These are phyloP conservation scores for Eucalyptus victrix DNA, from an alignment of 345 rosid genomes.

Conservation along the genomic window DNA sequence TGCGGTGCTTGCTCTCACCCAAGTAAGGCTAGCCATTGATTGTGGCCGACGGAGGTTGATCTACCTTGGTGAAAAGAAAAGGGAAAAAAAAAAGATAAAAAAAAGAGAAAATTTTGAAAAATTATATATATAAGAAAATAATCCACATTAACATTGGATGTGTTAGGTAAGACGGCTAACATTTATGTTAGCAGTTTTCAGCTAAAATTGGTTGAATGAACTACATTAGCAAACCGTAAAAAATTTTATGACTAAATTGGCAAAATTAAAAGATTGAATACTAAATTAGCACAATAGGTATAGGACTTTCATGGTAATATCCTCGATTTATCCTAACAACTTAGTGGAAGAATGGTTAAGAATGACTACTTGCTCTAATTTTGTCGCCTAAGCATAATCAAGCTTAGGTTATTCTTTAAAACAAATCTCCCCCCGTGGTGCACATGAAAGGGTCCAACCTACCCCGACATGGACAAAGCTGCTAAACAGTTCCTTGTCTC, in stretches of 20 bases:
- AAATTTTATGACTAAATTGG: not conserved
- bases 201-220: too few species aligned
- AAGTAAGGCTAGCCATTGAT: not conserved
- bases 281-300: not conserved
- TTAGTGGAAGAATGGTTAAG: not conserved
- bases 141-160: not conserved
- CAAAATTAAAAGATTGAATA: not conserved
- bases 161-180: not conserved
- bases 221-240: not conserved
- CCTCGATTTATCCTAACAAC: not conserved
- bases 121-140: not conserved
- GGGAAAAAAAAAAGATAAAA: not conserved
- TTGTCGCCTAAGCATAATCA: not conserved
- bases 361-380: not conserved
- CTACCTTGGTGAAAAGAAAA: not conserved
- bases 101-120: not conserved
- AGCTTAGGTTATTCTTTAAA: not conserved
- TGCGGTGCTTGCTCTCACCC: not conserved
- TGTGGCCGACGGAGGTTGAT: fast-evolving
- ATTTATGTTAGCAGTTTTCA: not conserved
- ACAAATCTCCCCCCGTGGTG: not conserved
- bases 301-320: not conserved
- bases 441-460: not conserved
- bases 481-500: not conserved
- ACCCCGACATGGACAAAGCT: not conserved